Evolutionary conservation across 2,329 filamentous ascomycete genomes (phyloP), one percentile per base, ranked within the genome.

Genomic region (Stachybotrys chlorohalonatus): DNA sequence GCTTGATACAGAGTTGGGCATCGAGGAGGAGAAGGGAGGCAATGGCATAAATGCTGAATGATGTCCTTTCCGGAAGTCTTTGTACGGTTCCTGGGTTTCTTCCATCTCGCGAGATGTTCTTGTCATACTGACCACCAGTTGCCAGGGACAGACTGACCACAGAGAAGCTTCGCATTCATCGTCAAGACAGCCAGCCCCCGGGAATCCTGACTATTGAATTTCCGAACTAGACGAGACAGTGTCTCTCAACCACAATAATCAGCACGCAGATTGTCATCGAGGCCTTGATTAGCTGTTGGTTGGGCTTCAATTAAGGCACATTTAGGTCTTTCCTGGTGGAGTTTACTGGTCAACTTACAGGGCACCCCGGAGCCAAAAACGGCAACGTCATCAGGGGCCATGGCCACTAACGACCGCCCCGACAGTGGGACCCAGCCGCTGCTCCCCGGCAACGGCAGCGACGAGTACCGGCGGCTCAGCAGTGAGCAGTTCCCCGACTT

Each of bases 401-500:
- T 64, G 63, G 58, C 53, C 50, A 52, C 58, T 52, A 58, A 52
- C 58, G 57, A 58, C 52, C 56, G 56, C 58, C 53, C 58, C 42
- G 39, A 47, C 53, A 53, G 55, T 47, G 61, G 36, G 48, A 49
- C 55, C 61, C 62, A 64, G 60, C 62, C 61, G 36, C 36, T 42
- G 36, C 36, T 42, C 36, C 36, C 36, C 13, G 36, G 36, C 36
- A 42, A 42, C 65, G 61, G 70, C 70, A 74, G 73, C 70, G 60
- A 59, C 56, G 62, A 62, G 55, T 57, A 59, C 17, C 46, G 46
- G n/a, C 15, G 15, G 15, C 17, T n/a, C 17, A 47, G 46, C 59
- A 65, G 62, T 56, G 66, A 71, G 62, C 64, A 66, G 63, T 72
- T 72, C 68, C 68, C 70, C 61, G 66, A 69, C 64, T 69, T 72